Conservation (phyloP, 2,329 filamentous ascomycete species). For the Clonostachys byssicola region DNA sequence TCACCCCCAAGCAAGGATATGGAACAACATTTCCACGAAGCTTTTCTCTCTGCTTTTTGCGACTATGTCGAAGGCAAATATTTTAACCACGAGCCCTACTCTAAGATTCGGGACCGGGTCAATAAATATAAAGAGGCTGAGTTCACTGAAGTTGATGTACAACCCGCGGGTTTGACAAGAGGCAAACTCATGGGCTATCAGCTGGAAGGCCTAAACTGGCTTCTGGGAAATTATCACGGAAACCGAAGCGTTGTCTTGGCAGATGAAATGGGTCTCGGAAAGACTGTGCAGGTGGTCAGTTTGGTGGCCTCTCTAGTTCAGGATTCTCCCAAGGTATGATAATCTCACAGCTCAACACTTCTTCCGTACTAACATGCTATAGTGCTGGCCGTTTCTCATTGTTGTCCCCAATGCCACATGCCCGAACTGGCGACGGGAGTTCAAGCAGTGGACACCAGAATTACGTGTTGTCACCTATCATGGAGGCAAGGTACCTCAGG, state of each 20-base stretch:
- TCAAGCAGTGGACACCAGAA: constrained; percentile 87
- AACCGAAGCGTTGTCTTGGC: constrained; percentile 85
- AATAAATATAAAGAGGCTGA: constrained; percentile 59
- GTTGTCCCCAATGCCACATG: constrained; percentile 95
- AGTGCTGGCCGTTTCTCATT: constrained; percentile 86
- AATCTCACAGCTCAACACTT: not conserved
- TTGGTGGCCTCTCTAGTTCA: constrained; percentile 72
- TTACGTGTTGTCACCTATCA: constrained; percentile 91
- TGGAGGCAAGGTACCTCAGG: constrained; percentile 69
- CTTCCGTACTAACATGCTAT: constrained; percentile 6
- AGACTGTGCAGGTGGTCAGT: constrained; percentile 90
- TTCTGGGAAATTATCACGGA: constrained; percentile 83
- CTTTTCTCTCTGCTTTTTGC: constrained; percentile 79
- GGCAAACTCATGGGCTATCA: constrained; percentile 93
- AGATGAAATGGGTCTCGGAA: constrained; percentile 97
- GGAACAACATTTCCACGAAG: constrained; percentile 48
- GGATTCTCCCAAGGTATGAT: constrained; percentile 46
- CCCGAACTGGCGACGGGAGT: constrained; percentile 95
- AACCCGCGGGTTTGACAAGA: constrained; percentile 70
- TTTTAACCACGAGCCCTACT: constrained; percentile 51
- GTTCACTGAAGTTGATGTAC: constrained; percentile 66
- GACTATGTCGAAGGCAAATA: constrained; percentile 82
- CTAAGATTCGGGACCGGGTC: constrained; percentile 63
- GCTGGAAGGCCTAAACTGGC: constrained; percentile 89
- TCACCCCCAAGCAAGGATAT: constrained; percentile 61